Conservation (phyloP, 2,329 filamentous ascomycete genomes). For the Scedosporium aurantiacum region DNA sequence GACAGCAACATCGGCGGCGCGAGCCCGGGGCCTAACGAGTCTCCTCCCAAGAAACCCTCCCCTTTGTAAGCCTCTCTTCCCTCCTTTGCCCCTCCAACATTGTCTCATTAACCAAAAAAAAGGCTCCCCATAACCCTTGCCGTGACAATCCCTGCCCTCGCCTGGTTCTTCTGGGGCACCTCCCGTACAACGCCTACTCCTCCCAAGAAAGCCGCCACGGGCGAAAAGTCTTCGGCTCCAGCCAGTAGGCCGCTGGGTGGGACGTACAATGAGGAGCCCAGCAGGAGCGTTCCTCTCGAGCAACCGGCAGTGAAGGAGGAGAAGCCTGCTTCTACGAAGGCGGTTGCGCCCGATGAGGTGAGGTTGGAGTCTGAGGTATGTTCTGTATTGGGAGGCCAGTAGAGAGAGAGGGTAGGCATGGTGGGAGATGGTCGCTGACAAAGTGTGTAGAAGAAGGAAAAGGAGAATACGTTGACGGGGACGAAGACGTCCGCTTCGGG, state of each 20-base stretch:
- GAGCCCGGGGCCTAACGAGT: neutral
- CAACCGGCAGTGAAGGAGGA: neutral
- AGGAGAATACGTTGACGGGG: constrained; percentile 3
- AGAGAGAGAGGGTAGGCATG: neutral
- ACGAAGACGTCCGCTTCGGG: neutral
- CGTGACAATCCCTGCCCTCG: constrained; percentile 3
- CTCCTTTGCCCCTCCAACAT: too few relatives aligned
- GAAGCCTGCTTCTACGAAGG: constrained; percentile 4
- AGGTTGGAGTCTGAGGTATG: constrained; percentile 4
- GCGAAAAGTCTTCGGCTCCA: neutral
- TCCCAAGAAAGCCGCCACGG: neutral
- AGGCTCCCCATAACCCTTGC: neutral
- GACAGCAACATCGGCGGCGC: neutral
- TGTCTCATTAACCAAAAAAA: neutral
- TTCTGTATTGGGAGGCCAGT: neutral
- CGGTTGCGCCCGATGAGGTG: neutral
- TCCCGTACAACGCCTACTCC: neutral
- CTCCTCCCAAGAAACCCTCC: neutral
- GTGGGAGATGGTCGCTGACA: neutral
- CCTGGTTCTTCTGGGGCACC: constrained; percentile 6
- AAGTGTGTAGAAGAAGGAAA: constrained; percentile 3
- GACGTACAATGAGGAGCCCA: constrained; percentile 1
- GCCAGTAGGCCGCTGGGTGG: neutral
- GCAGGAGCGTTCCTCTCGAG: neutral
- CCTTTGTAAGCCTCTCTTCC: neutral